A percentile compares a stretch with the other conserved stretches of the same genome.
These are phyloP conservation scores for Ambrosiella xylebori DNA, from an alignment of 2,329 filamentous ascomycete species.

Conservation along the genomic window DNA sequence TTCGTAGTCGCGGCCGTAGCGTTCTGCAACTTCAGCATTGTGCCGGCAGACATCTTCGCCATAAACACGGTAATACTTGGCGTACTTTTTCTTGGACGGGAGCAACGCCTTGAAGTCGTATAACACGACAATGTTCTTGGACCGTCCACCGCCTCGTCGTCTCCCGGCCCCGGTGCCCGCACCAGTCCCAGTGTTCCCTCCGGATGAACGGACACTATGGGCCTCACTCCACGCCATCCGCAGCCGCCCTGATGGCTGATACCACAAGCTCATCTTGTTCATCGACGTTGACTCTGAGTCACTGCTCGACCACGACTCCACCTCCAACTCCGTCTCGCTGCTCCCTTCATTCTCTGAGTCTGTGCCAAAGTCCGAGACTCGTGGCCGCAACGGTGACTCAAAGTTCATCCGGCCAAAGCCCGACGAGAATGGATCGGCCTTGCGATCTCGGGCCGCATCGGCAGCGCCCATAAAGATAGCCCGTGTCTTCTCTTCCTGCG, in stretches of 20 bases:
- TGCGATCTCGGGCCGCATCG: constrained; percentile 22
- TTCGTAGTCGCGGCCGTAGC: constrained; percentile 46
- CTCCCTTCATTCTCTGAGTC: constrained; percentile 23
- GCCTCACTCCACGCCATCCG: constrained; percentile 39
- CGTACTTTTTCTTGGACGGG: constrained; percentile 64
- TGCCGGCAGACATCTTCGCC: constrained; percentile 69
- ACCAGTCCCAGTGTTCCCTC: constrained; percentile 35
- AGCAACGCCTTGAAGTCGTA: constrained; percentile 52
- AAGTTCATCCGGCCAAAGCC: constrained; percentile 38
- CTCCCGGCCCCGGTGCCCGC: constrained; percentile 24
- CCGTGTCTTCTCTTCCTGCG: constrained; percentile 43
- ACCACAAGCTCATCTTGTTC: constrained; percentile 40
- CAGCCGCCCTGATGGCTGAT: constrained; percentile 33
- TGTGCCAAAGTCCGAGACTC: constrained; percentile 31
- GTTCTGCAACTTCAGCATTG: constrained; percentile 63
- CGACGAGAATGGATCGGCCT: constrained; percentile 37
- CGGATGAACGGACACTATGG: constrained; percentile 41
- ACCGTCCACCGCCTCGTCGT: constrained; percentile 25
- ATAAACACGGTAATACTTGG: constrained; percentile 66
- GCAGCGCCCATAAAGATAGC: constrained; percentile 18
- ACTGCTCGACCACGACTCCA: constrained; percentile 29
- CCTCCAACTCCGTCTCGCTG: constrained; percentile 14
- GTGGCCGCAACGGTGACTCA: constrained; percentile 31
- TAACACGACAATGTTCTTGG: constrained; percentile 46
- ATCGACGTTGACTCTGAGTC: constrained; percentile 48